Base-by-base conservation (phyloP, 164 flowering plant species). In the Taxillus chinensis region DNA sequence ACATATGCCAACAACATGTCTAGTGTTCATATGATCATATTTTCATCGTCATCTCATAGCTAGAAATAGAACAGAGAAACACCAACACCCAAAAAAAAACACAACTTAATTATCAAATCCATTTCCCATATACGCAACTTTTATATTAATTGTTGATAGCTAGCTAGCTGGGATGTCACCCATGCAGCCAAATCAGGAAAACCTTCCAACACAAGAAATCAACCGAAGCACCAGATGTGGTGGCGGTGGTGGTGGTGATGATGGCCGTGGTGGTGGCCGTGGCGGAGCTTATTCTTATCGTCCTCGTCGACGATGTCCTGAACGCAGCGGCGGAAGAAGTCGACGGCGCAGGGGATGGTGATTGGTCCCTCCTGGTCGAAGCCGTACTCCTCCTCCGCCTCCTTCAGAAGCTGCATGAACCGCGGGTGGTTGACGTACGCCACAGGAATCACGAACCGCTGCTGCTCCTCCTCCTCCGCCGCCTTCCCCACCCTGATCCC, bases 321-420 rank as follows among this genome's bases (percentile, higher is more conserved):
- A 37, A 74, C 78, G 9, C 81, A 78, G 56, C 54, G 50, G 6
- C 72, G 72, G 49, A 84, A 84, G 62, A 79, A 79, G 59, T 79
- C 82, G 5, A 85, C 84, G 42, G 65, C 78, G 74, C 90, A 82
- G 15, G 90, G 90, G 27, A 85, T 78, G 42, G 77, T 67, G 67
- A 85, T 85, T 10, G 80, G 75, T 0, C 90, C 90, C 27, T 74
- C 54, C 40, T 83, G 86, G 41, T 73, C 74, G 45, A 80, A 79
- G 4, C 85, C 90, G 53, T 75, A 83, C 68, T 81, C 87, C 7
- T 81, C 80, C 71, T 85, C 90, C 2, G 90, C 80, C 39, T 75
- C 82, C 63, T 79, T 81, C 55, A 85, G 54, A 52, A 85, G 60
- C 69, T 74, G 64, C 69, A 63, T 51, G 71, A 85, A 85, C 50